Evolutionary conservation across 352 stramenopile species (phyloP), one percentile per base, ranked within the genome.

Genomic region (Elongisporangium anandrum): DNA sequence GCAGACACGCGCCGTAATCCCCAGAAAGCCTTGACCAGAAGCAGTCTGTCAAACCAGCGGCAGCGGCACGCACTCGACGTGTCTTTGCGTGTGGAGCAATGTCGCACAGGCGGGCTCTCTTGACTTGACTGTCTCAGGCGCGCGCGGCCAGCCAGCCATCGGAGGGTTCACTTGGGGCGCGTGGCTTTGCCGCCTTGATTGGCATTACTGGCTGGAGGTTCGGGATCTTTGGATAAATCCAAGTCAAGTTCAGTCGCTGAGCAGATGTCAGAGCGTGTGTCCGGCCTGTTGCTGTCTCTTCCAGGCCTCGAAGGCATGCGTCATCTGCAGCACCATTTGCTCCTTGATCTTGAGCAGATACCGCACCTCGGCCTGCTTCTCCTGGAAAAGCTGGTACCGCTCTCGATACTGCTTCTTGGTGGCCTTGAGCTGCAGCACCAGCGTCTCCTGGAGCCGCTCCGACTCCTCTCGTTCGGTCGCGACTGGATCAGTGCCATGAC

Each of bases 301-400:
- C 77, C 79, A 88, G 2, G 20, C n/a, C 24, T 88, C 67, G 20
- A 87, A 88, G 19, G 77, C 75, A 50, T 63, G 65, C 24, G 73
- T 80, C 50, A 88, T 66, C n/a, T 72, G 64, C 56, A 72, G 65
- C 53, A 88, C 64, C 75, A 88, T 86, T 58, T 88, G 77, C 54
- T 72, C 70, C 58, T 82, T 85, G 60, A 87, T 80, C 56, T 85
- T 83, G 52, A 62, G 49, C 47, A 88, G 41, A 56, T 87, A 87
- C 9, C 60, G 56, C 56, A 82, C 59, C 55, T 88, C 77, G 34
- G 76, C 75, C 51, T 76, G 81, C 50, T 75, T 77, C 70, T 85
- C 73, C 41, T 77, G 64, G 53, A 86, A 79, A 26, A 60, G 57
- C 52, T 86, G 75, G 57, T 75, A 85, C 12, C 23, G 29, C 19